Percentiles rank a stretch among this genome's conserved stretches.
phyloP scores from a whole-genome alignment of 441 rosid genomes.

The Codiaeum variegatum region DNA sequence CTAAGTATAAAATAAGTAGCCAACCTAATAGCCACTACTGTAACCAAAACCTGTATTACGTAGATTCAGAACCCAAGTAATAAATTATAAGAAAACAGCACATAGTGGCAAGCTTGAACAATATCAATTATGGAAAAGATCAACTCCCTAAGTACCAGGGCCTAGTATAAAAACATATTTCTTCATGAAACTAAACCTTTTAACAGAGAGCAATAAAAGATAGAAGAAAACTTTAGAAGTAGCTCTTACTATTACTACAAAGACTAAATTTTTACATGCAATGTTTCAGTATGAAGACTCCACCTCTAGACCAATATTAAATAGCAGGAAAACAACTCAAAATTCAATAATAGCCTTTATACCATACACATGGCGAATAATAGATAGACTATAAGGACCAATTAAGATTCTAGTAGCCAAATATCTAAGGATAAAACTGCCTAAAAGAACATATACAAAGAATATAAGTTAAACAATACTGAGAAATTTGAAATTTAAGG shows the following conservation, averaged over 20 bases:
- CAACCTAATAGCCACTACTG: constrained; percentile 84
- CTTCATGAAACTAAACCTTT: constrained; percentile 99
- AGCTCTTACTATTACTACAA: constrained; percentile 21
- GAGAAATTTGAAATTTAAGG: constrained; percentile 8
- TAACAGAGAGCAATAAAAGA: constrained; percentile 80
- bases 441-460: constrained; percentile 46
- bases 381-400: constrained; percentile 96
- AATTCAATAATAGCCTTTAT: constrained; percentile 98
- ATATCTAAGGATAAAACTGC: constrained; percentile 99
- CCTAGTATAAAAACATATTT: constrained; percentile 97
- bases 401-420: constrained; percentile 97
- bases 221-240: constrained; percentile 27
- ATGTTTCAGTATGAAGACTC: constrained; percentile 21
- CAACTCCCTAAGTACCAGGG: constrained; percentile 52
- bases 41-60: constrained; percentile 74
- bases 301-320: constrained; percentile 99
- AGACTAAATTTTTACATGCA: constrained; percentile 22
- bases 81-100: constrained; percentile 14
- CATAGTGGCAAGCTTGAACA: constrained; percentile 9
- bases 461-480: constrained; percentile 16
- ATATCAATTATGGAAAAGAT: constrained; percentile 8
- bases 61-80: constrained; percentile 23
- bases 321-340: constrained; percentile 96
- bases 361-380: constrained; percentile 92
- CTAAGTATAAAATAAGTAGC: constrained; percentile 75